Base-by-base conservation (phyloP, 2,329 filamentous ascomycete species). In the Sporothrix phasma region DNA sequence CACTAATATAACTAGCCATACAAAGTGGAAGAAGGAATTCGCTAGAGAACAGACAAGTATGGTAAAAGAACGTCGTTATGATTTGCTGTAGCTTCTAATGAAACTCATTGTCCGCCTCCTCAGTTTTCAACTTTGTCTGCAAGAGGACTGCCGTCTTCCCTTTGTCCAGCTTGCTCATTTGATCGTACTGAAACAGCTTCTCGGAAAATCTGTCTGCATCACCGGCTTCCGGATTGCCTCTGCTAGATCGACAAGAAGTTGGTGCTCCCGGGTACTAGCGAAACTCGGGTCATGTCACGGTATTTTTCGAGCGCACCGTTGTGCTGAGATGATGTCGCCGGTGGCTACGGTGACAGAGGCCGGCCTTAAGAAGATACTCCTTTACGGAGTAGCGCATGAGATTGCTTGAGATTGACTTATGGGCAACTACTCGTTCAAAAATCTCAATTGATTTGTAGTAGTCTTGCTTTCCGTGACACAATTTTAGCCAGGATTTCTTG, bases 361-460 rank as follows among this genome's bases (percentile, higher is more conserved):
- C 92, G 0, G 91, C 90, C 78, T 97, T 96, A 72, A 97, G 82
- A 72, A 97, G 87, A 78, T 97, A 97, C 69, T 97, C 92, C 77
- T 97, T 97, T 68, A 97, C 91, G 56, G 86, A 90, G 84, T 90
- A 96, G 74, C 88, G 89, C 89, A 95, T 93, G 65, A 96, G 80
- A 75, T 95, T 94, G 80, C 95, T 97, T 75, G 87, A 87, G 71
- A 96, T 86, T 41, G 88, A 88, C 49, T 84, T 82, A 64, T 84
- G 82, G 47, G 91, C 89, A 58, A 97, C 90, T 72, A 97, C 90
- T 72, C 88, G 87, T 75, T 97, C 93, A 77, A 89, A 97, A 69
- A 87, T 82, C 67, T 88, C 83, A 70, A 92, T 90, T 64, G 91
- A 85, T 76, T 88, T 90, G 78, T 87, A 87, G 79, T 96, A 97